phyloP scores from a whole-genome alignment of 1,284 basidiomycete genomes.

The Apiotrichum mycotoxinovorans region DNA sequence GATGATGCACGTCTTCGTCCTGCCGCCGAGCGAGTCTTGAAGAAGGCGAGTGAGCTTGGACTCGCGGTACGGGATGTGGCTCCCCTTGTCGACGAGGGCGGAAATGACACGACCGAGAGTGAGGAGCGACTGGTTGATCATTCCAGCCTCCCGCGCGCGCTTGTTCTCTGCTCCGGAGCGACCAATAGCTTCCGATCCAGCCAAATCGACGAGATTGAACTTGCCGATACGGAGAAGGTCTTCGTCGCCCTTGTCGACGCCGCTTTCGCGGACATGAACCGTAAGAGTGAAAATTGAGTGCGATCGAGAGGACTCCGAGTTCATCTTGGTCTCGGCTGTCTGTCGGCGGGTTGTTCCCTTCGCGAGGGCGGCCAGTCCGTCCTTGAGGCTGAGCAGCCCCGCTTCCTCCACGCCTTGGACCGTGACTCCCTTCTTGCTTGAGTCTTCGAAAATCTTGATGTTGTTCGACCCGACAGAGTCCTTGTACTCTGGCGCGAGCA shows the following conservation, averaged over 20 bases:
- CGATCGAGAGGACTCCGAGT: constrained; percentile 89
- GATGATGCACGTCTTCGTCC: constrained; percentile 97
- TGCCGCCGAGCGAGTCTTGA: constrained; percentile 97
- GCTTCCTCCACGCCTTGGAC: constrained; percentile 95
- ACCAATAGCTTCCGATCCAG: constrained; percentile 96
- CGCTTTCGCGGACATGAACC: constrained; percentile 84
- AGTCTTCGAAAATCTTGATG: constrained; percentile 91
- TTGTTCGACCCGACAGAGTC: constrained; percentile 53
- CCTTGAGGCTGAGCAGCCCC: constrained; percentile 74
- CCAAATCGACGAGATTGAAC: constrained; percentile 93
- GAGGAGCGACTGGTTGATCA: constrained; percentile 97
- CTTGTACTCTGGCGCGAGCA: constrained; percentile 71
- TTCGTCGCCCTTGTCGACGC: constrained; percentile 60
- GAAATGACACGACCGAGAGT: constrained; percentile 97
- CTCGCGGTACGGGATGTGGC: constrained; percentile 87
- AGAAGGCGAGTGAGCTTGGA: constrained; percentile 91
- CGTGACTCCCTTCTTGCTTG: constrained; percentile 69
- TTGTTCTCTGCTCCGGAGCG: constrained; percentile 93
- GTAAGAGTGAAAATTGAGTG: constrained; percentile 98
- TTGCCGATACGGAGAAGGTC: constrained; percentile 91
- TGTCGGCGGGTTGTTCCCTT: constrained; percentile 88
- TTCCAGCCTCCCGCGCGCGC: constrained; percentile 91
- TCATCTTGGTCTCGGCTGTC: constrained; percentile 95
- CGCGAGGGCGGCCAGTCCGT: constrained; percentile 78
- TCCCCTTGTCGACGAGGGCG: constrained; percentile 84